phyloP scores from a whole-genome alignment of 306 rosid genomes.

The Cucurbita moschata region DNA sequence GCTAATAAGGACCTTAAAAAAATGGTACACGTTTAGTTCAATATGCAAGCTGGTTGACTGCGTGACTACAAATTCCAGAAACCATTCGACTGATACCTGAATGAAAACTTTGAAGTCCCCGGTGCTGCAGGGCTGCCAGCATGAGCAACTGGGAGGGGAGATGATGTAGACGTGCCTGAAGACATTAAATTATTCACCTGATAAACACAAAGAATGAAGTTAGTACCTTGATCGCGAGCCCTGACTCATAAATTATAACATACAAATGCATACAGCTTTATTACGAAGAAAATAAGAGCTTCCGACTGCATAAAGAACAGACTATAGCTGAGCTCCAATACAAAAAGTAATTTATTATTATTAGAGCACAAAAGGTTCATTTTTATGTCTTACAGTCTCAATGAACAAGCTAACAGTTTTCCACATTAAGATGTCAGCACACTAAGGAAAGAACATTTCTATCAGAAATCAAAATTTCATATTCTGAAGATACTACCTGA shows the following conservation, averaged over 20 bases:
- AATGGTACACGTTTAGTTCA: constrained; percentile 10
- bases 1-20: constrained; percentile 78
- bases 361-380: not conserved
- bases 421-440: not conserved
- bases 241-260: not conserved
- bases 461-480: not conserved
- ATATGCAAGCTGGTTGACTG: not conserved
- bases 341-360: not conserved
- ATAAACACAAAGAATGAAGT: constrained; percentile 10
- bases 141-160: constrained; percentile 41
- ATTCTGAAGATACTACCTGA: constrained; percentile 40
- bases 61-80: constrained; percentile 3
- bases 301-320: not conserved
- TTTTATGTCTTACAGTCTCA: not conserved
- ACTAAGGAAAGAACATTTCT: constrained; percentile 2
- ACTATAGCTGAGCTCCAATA: not conserved
- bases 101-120: constrained; percentile 67
- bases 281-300: not conserved
- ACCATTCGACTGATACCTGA: constrained; percentile 40
- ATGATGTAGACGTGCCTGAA: constrained; percentile 29
- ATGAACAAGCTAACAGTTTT: not conserved
- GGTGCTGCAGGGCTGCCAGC: constrained; percentile 35
- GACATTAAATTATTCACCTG: constrained; percentile 50
- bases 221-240: not conserved
- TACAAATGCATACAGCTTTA: not conserved